These are phyloP conservation scores for Backusella westeae DNA, from an alignment of 192 early-diverging fungal species.

Conservation along the genomic window DNA sequence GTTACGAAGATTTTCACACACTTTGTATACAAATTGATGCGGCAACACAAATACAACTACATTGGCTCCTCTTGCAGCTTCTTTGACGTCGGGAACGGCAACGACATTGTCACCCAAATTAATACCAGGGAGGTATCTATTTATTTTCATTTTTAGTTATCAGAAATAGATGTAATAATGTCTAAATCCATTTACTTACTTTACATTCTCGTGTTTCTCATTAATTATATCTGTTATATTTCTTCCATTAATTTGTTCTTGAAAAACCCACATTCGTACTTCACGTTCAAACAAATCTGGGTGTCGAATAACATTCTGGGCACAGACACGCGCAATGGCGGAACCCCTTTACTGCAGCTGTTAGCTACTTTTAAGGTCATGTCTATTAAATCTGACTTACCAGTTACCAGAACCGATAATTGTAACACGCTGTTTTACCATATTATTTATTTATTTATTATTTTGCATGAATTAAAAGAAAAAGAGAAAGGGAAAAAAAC, in stretches of 20 bases:
- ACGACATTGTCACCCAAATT: slow-evolving; percentile 79
- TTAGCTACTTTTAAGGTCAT: not conserved
- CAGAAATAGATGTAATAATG: no score
- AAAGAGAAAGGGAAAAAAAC: no score
- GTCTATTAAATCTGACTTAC: not conserved
- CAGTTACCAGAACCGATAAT: slow-evolving; percentile 1
- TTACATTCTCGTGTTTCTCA: slow-evolving; percentile 85
- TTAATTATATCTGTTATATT: slow-evolving; percentile 94
- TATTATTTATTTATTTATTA: not conserved
- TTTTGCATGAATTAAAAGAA: not conserved
- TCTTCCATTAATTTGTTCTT: slow-evolving; percentile 79
- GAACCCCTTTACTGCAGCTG: slow-evolving; percentile 68
- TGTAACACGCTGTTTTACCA: not conserved
- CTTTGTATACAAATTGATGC: slow-evolving; percentile 83
- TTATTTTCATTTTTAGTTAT: not conserved
- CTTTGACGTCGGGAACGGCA: slow-evolving; percentile 75
- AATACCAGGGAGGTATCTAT: slow-evolving; percentile 78
- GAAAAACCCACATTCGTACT: slow-evolving; percentile 94
- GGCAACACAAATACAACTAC: slow-evolving; percentile 94
- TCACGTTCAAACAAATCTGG: slow-evolving; percentile 62
- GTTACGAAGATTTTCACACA: slow-evolving; percentile 74
- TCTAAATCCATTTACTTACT: slow-evolving; percentile 29
- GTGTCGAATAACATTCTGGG: slow-evolving; percentile 67
- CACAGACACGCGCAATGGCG: slow-evolving; percentile 88
- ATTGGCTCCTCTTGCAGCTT: slow-evolving; percentile 76